Conservation (phyloP, 345 rosid species). For the Noccaea bulbosa region DNA sequence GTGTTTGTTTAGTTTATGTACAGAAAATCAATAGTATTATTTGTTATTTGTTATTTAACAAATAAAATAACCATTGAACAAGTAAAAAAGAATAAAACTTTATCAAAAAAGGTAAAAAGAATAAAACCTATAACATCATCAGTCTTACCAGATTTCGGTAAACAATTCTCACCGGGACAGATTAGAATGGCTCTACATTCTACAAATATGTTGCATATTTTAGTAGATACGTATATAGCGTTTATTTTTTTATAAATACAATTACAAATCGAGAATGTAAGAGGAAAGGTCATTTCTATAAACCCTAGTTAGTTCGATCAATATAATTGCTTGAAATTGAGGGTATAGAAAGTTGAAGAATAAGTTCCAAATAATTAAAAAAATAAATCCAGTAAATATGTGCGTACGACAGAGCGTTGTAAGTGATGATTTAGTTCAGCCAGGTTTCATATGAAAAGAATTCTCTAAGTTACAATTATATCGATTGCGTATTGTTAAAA, state of each 20-base stretch:
- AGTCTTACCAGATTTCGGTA: neutral
- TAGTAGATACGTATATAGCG: neutral
- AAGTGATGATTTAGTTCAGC: neutral
- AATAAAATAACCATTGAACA: neutral
- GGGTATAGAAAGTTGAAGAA: constrained; percentile 3
- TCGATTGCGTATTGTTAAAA: too few relatives aligned
- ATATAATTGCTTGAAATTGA: neutral
- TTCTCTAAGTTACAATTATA: neutral
- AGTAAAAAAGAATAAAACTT: neutral
- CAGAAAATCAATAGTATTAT: neutral
- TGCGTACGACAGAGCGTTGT: neutral
- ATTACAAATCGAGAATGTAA: neutral
- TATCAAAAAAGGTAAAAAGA: neutral
- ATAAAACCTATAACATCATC: neutral
- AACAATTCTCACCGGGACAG: neutral
- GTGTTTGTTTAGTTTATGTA: neutral
- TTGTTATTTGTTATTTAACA: neutral
- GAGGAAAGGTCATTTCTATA: neutral
- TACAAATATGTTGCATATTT: neutral
- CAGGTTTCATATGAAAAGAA: neutral
- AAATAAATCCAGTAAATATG: neutral
- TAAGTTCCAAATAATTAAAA: neutral
- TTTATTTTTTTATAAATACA: neutral
- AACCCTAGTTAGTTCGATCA: neutral
- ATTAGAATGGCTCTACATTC: neutral